Base-by-base conservation (phyloP, 208 protist genomes). In the Zelonia costaricensis region DNA sequence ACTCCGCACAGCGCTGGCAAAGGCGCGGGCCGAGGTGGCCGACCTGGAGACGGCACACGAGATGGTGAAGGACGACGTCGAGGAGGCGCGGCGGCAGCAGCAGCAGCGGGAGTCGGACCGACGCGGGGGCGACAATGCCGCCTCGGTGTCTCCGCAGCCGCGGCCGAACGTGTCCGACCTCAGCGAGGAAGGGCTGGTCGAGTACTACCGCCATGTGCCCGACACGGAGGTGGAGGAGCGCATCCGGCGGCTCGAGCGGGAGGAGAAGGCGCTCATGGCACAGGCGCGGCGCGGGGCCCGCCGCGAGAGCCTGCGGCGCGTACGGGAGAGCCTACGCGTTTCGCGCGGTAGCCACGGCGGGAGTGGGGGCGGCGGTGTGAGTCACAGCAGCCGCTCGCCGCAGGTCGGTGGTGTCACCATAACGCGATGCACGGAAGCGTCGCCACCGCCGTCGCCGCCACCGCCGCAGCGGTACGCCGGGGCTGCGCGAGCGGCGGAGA, bases 41-140 rank as follows among this genome's bases (percentile, higher is more conserved):
- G 84, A 93, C 46, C 75, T 93, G n/a, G 82, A 76, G 57, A 56
- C 72, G 10, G 87, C 87, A 5, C 82, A 88, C 47, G 81, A 82
- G 44, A 86, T 93, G 76, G 84, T 93, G 53, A 75, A 74, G 8
- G 87, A 84, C 12, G 87, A 93, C 57, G 60, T 93, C 4, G 78
- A 60, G 44, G 52, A 64, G 59, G 69, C 72, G 43, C 71, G 31
- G 46, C 42, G 36, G 4, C 63, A 66, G 30, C 72, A 71, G 23
- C 58, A 51, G 18, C 52, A 75, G 54, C 65, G 69, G 43, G 16
- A 56, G 35, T 18, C 16, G 49, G 4, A 73, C 3, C 25, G 43
- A 13, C 4, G 22, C 35, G 28, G 65, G n/a, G 25, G 42, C 15
- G 36, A 56, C 12, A 16, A 39, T 15, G 35, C 63, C 16, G 43